These are phyloP conservation scores for Fusarium sublunatum DNA, from an alignment of 2,329 filamentous ascomycete genomes.

Conservation along the genomic window DNA sequence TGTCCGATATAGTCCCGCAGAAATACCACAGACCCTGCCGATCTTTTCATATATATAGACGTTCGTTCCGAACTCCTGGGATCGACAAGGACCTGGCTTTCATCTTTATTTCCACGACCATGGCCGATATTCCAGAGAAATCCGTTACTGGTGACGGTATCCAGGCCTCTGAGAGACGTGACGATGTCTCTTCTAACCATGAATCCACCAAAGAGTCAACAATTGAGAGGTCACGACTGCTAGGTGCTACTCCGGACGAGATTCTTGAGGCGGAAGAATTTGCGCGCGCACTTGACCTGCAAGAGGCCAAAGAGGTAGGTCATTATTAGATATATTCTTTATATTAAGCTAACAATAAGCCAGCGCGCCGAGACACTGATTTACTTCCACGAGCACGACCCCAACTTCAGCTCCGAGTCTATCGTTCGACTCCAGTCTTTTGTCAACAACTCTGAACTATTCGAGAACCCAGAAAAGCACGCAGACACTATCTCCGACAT, in stretches of 20 bases:
- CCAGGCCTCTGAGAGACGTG: neutral
- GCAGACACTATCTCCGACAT: constrained; percentile 60
- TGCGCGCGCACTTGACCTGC: constrained; percentile 14
- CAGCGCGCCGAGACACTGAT: constrained; percentile 33
- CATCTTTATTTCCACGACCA: neutral
- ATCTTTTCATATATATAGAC: constrained; percentile 6
- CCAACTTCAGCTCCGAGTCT: constrained; percentile 38
- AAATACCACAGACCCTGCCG: neutral
- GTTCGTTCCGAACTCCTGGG: neutral
- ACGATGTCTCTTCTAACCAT: neutral
- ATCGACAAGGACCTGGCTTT: too few species aligned
- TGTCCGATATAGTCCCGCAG: constrained; percentile 3
- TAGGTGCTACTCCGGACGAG: constrained; percentile 31
- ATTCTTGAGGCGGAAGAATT: constrained; percentile 34
- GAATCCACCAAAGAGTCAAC: constrained; percentile 13
- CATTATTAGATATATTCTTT: fast-evolving
- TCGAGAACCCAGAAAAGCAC: constrained; percentile 53
- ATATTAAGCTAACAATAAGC: neutral
- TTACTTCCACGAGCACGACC: constrained; percentile 37
- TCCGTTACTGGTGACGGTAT: neutral
- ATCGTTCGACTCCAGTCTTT: constrained; percentile 30
- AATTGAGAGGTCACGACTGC: neutral
- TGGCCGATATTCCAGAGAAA: constrained; percentile 19
- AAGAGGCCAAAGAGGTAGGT: constrained; percentile 16
- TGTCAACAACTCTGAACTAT: constrained; percentile 42